Conservation (phyloP, 352 stramenopile genomes). For the Phytophthora hybrid region DNA sequence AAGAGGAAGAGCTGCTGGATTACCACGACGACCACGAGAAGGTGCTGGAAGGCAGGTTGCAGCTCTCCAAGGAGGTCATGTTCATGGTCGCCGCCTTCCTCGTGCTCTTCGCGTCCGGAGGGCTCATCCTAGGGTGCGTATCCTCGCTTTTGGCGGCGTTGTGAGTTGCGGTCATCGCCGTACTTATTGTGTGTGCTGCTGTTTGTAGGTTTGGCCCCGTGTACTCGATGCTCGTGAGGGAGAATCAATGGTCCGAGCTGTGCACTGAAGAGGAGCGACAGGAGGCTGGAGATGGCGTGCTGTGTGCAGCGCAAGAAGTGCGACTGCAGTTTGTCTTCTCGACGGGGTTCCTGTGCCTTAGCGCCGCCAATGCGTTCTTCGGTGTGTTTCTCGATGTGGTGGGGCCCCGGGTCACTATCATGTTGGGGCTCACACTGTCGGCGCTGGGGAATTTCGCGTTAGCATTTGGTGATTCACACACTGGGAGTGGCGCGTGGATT, state of each 20-base stretch:
- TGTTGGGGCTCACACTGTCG: constrained; percentile 61
- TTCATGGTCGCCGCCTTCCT: constrained; percentile 66
- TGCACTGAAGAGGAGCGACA: constrained; percentile 34
- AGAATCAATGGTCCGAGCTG: constrained; percentile 76
- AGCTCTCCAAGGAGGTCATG: constrained; percentile 70
- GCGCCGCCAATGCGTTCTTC: constrained; percentile 82
- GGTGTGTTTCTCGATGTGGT: constrained; percentile 77
- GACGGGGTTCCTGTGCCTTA: constrained; percentile 82
- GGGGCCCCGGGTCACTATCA: constrained; percentile 62
- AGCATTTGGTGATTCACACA: constrained; percentile 62
- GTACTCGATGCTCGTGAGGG: constrained; percentile 72
- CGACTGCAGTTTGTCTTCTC: constrained; percentile 83
- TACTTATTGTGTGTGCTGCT: constrained; percentile 4
- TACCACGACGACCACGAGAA: not conserved
- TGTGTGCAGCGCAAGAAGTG: constrained; percentile 74
- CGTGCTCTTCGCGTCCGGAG: constrained; percentile 71
- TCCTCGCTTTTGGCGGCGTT: not conserved
- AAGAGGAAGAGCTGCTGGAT: constrained; percentile 15
- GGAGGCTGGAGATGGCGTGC: not conserved
- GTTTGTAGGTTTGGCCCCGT: constrained; percentile 68
- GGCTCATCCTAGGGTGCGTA: constrained; percentile 68
- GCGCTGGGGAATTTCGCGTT: constrained; percentile 68
- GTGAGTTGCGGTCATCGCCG: not conserved
- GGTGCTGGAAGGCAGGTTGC: constrained; percentile 2
- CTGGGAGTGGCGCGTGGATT: constrained; percentile 56